Percentiles rank a stretch among this genome's conserved stretches.
These are phyloP conservation scores for Aspergillus ibericus DNA, from an alignment of 2,329 filamentous ascomycete genomes.

Conservation along the genomic window DNA sequence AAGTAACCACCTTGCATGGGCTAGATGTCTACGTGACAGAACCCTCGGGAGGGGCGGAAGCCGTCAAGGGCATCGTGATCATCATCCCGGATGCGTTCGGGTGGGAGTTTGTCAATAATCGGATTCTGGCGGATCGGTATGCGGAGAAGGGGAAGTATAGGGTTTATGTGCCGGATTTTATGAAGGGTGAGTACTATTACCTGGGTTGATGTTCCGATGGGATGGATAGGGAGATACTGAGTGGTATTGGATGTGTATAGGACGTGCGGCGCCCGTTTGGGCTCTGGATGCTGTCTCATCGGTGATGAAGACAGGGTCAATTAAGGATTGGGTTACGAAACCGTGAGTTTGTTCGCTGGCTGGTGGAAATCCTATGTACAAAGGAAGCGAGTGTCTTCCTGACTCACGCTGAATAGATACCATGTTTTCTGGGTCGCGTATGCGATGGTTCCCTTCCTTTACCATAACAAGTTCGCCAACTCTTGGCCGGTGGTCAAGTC, in stretches of 20 bases:
- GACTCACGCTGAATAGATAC: conserved; percentile 13
- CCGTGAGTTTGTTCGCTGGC: conserved; percentile 16
- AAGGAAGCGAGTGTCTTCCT: neutral
- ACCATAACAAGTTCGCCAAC: conserved; percentile 26
- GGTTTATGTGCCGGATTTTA: conserved; percentile 60
- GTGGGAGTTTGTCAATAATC: conserved; percentile 55
- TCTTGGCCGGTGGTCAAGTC: conserved; percentile 36
- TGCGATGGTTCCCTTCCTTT: conserved; percentile 23
- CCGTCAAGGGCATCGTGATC: conserved; percentile 52
- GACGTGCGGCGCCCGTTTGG: conserved; percentile 18
- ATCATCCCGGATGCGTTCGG: conserved; percentile 59
- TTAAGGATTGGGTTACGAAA: conserved; percentile 19
- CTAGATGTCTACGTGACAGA: conserved; percentile 52
- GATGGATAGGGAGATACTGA: neutral
- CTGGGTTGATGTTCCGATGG: too few species aligned
- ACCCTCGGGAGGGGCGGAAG: conserved; percentile 30
- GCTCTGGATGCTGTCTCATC: conserved; percentile 6
- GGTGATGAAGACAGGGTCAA: conserved; percentile 4
- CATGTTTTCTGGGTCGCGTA: conserved; percentile 12
- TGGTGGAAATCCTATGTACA: neutral
- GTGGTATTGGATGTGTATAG: conserved; percentile 10
- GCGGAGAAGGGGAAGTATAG: conserved; percentile 52
- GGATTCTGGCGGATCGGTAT: conserved; percentile 55
- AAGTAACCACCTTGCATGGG: conserved; percentile 49
- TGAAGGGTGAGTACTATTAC: conserved; percentile 50